phyloP scores from a whole-genome alignment of 257 asterid genomes.

The Striga asiatica region DNA sequence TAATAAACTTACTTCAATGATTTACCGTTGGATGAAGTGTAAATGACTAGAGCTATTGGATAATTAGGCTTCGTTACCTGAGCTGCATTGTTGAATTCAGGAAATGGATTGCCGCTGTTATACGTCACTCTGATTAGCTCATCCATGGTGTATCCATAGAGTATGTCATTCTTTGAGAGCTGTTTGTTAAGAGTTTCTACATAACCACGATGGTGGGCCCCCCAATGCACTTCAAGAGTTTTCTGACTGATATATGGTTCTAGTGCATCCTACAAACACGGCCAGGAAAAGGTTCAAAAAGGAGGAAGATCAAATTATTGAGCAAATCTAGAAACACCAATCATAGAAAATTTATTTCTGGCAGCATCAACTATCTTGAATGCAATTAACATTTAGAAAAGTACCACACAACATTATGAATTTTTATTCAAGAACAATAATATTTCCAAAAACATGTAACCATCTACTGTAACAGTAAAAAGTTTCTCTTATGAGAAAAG shows the following conservation, averaged over 20 bases:
- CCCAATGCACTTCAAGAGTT: constrained; percentile 87
- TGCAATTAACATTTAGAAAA: not conserved
- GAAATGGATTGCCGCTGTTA: constrained; percentile 80
- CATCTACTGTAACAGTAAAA: too few species aligned
- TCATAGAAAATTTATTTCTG: not conserved
- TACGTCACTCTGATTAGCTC: constrained; percentile 71
- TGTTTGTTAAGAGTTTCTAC: constrained; percentile 83
- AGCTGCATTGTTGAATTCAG: constrained; percentile 83
- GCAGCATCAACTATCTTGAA: not conserved
- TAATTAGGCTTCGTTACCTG: constrained; percentile 37
- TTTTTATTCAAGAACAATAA: too few species aligned
- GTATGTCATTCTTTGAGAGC: constrained; percentile 49
- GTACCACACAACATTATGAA: too few species aligned
- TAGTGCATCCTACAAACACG: constrained; percentile 51
- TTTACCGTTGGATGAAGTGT: not conserved
- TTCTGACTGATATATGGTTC: constrained; percentile 82
- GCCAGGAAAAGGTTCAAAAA: not conserved
- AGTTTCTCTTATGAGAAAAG: not conserved
- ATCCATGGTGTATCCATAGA: constrained; percentile 65
- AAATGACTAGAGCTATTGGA: not conserved
- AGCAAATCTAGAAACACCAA: not conserved
- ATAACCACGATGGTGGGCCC: constrained; percentile 71
- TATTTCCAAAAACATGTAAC: too few species aligned
- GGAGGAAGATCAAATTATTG: not conserved
- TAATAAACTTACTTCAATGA: too few species aligned